Evolutionary conservation across 75 land plant genomes (phyloP).

Genomic region (Isoetes taiwanensis): DNA sequence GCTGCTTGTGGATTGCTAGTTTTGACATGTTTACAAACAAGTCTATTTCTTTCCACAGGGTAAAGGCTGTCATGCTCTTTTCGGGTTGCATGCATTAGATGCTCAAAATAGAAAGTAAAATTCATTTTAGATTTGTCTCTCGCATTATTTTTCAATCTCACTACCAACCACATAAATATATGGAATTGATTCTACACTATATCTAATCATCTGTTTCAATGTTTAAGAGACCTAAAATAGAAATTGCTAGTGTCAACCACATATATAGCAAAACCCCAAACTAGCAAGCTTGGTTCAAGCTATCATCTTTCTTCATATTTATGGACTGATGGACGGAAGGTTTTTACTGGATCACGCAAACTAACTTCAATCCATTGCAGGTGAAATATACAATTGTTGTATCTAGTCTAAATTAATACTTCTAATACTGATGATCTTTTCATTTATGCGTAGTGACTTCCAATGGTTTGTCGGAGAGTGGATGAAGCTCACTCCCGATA

Average conservation of each 20-base stretch:
- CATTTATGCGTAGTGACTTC: constrained; percentile 13
- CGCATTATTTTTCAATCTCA: not conserved
- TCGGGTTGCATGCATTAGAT: not conserved
- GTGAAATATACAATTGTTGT: no score
- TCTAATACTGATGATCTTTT: not conserved
- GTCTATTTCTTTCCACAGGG: no score
- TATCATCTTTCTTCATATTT: constrained; percentile 14
- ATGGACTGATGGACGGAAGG: constrained; percentile 14
- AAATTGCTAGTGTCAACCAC: constrained; percentile 12
- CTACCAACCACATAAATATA: no score
- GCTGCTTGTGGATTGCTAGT: no score
- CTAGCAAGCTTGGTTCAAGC: constrained; percentile 15
- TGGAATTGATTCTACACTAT: no score
- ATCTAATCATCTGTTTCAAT: no score
- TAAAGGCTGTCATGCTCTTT: not conserved
- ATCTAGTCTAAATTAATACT: no score
- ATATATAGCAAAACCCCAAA: constrained; percentile 18
- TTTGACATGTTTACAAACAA: constrained; percentile 20
- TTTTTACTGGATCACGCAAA: constrained; percentile 7
- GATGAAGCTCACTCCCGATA: constrained; percentile 26
- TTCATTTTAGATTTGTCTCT: not conserved
- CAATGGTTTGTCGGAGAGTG: constrained; percentile 19
- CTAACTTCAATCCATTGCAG: constrained; percentile 15
- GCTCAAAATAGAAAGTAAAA: not conserved
- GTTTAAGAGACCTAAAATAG: constrained; percentile 17